phyloP scores from a whole-genome alignment of 495 filamentous ascomycete species.

The Hapsidospora chrysogenum region DNA sequence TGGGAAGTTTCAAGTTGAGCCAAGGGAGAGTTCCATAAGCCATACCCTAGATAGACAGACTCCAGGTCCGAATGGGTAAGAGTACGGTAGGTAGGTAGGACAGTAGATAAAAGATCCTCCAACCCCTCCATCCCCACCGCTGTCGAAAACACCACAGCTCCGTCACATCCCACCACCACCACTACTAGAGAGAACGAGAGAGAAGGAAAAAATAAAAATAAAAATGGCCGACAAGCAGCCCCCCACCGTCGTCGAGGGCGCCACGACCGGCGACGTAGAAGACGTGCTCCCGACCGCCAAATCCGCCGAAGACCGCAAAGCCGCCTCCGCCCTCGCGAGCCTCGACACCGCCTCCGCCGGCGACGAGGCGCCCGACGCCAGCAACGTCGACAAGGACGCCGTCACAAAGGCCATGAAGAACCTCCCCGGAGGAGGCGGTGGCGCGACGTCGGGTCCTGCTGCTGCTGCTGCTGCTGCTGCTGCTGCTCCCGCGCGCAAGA shows the following conservation, averaged over 20 bases:
- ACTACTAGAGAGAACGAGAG: too few species aligned
- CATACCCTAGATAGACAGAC: too few species aligned
- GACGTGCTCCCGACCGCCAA: slow-evolving; percentile 46
- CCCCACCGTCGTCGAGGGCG: slow-evolving; percentile 35
- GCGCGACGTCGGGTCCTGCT: slow-evolving; percentile 17
- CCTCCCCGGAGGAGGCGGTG: slow-evolving; percentile 25
- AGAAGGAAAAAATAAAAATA: too few species aligned
- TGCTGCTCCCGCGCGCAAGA: slow-evolving; percentile 14
- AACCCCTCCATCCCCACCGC: background rate
- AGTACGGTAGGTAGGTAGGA: too few species aligned
- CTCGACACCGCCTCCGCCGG: slow-evolving; percentile 50
- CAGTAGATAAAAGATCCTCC: too few species aligned
- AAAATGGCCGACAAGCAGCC: slow-evolving; percentile 32
- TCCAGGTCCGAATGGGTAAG: too few species aligned
- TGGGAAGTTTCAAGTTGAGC: too few species aligned
- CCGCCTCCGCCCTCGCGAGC: slow-evolving; percentile 66
- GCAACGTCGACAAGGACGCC: slow-evolving; percentile 62
- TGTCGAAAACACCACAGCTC: too few species aligned
- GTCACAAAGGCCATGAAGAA: slow-evolving; percentile 69
- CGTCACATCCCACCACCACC: background rate
- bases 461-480: slow-evolving; percentile 19
- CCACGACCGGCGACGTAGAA: slow-evolving; percentile 44
- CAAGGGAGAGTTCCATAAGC: too few species aligned
- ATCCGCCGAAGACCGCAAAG: slow-evolving; percentile 75
- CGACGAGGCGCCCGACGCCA: slow-evolving; percentile 19